Percentiles rank a stretch among this genome's conserved stretches.
Conservation (phyloP, 2,329 filamentous ascomycete genomes). For the Metarhizium anisopliae region DNA sequence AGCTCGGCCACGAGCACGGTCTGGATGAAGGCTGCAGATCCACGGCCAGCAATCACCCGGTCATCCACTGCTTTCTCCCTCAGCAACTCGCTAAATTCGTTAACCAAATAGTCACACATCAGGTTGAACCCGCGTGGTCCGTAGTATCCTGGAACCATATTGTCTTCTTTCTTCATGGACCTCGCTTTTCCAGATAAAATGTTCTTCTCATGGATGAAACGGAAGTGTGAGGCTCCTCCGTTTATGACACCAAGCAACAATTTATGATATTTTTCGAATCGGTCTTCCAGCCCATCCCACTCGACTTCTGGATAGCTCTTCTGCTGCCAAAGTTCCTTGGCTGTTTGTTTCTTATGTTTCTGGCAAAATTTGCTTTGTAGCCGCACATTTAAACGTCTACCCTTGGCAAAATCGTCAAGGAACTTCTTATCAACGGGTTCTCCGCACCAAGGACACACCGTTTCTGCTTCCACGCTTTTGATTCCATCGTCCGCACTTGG, state of each 20-base stretch:
- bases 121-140: constrained; percentile 62
- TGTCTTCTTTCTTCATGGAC: constrained; percentile 49
- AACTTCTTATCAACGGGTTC: constrained; percentile 44
- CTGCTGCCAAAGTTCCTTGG: constrained; percentile 35
- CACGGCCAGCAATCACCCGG: constrained; percentile 54
- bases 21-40: constrained; percentile 62
- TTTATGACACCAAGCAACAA: constrained; percentile 52
- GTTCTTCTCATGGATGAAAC: constrained; percentile 43
- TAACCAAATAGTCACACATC: constrained; percentile 63
- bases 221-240: constrained; percentile 51
- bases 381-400: constrained; percentile 41
- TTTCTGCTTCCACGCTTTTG: constrained; percentile 5
- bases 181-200: constrained; percentile 50
- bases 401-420: constrained; percentile 43
- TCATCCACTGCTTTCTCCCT: constrained; percentile 56
- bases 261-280: constrained; percentile 47
- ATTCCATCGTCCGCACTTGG: constrained; percentile 4
- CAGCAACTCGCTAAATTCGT: constrained; percentile 48
- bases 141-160: constrained; percentile 72
- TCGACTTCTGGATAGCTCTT: constrained; percentile 62
- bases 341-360: constrained; percentile 49
- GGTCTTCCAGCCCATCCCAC: constrained; percentile 52
- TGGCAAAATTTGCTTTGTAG: constrained; percentile 56
- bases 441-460: constrained; percentile 60
- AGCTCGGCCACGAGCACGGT: constrained; percentile 69